Conservation (phyloP, 306 rosid genomes). For the Mimosa pudica region DNA sequence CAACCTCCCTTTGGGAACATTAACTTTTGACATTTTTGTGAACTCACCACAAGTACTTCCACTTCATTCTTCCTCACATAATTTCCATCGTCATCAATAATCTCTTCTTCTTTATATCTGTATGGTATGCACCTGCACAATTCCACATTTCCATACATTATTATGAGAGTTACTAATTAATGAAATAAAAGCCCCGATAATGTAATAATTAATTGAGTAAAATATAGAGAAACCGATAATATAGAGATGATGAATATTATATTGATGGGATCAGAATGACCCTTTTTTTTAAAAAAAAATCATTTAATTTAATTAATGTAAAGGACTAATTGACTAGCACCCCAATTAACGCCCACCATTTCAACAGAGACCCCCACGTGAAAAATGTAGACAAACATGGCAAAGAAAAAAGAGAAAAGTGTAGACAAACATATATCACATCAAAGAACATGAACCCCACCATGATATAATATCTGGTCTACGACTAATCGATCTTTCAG, state of each 20-base stretch:
- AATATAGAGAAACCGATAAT: neutral
- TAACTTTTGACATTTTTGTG: conserved; percentile 77
- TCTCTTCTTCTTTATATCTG: conserved; percentile 56
- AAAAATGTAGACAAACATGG: neutral
- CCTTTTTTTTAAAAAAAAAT: neutral
- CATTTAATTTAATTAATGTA: neutral
- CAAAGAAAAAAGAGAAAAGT: neutral
- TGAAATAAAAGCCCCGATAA: neutral
- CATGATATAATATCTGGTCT: neutral
- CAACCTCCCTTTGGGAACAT: conserved; percentile 99
- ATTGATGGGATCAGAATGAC: neutral
- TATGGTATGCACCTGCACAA: conserved; percentile 92
- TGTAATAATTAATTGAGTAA: neutral
- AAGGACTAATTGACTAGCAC: neutral
- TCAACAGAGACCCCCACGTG: conserved; percentile 18
- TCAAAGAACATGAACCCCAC: neutral
- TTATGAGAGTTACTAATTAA: neutral
- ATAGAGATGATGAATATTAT: neutral
- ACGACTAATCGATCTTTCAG: neutral
- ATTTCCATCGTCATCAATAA: conserved; percentile 30
- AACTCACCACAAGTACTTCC: conserved; percentile 85
- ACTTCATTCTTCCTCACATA: conserved; percentile 43
- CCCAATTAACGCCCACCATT: conserved; percentile 23
- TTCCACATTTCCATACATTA: neutral
- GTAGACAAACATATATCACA: neutral